Percentiles rank a stretch among this genome's conserved stretches.
These are phyloP conservation scores for Termitomyces sp. DNA, from an alignment of 768 basidiomycete species.

Conservation along the genomic window DNA sequence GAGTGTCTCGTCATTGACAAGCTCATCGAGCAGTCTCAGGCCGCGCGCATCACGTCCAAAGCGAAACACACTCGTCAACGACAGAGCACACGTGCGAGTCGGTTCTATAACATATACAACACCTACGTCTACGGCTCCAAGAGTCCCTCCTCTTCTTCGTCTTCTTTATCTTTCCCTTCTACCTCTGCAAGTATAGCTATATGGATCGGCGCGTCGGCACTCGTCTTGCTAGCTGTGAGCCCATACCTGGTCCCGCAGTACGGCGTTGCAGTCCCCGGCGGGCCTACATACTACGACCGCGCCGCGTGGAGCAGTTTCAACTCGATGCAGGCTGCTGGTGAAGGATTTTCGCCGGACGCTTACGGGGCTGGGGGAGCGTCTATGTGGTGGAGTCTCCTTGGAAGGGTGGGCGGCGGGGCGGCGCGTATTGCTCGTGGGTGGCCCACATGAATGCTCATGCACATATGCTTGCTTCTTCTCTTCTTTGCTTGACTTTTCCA, in stretches of 20 bases:
- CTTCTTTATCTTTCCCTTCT: conserved; percentile 13
- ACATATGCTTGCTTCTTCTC: neutral
- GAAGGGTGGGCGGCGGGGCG: conserved; percentile 68
- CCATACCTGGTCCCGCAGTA: conserved; percentile 56
- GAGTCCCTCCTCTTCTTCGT: conserved; percentile 3
- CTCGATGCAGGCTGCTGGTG: conserved; percentile 59
- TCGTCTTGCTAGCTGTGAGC: conserved; percentile 54
- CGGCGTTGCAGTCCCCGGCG: conserved; percentile 44
- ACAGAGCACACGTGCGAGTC: conserved; percentile 30
- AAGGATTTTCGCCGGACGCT: conserved; percentile 55
- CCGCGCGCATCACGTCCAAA: conserved; percentile 15
- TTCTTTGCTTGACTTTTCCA: no score
- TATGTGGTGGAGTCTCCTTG: conserved; percentile 69
- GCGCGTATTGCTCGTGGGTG: conserved; percentile 72
- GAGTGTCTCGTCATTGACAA: conserved; percentile 75
- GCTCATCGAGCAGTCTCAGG: conserved; percentile 37
- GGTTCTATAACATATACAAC: conserved; percentile 87
- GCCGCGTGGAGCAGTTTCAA: conserved; percentile 79
- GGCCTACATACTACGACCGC: conserved; percentile 69
- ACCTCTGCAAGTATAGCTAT: conserved; percentile 34
- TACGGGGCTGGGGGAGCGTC: conserved; percentile 36
- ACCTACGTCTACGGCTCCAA: conserved; percentile 52
- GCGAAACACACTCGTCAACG: conserved; percentile 17
- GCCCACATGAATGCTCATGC: conserved; percentile 46
- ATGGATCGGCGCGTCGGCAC: conserved; percentile 57